These are phyloP conservation scores for Fusarium succisae DNA, from an alignment of 2,329 filamentous ascomycete species.

Conservation along the genomic window DNA sequence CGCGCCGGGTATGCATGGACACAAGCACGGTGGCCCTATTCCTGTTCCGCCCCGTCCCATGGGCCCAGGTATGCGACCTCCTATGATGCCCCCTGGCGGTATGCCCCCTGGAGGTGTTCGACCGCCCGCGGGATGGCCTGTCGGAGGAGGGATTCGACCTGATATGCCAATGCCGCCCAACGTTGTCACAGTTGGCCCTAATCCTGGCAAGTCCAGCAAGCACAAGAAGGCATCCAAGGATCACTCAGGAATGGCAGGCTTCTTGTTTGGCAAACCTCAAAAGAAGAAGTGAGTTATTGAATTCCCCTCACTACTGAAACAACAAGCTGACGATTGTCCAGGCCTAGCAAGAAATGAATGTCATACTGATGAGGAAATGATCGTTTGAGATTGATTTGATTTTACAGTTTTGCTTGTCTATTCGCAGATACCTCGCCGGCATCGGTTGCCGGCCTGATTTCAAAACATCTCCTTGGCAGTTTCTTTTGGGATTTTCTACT, in stretches of 20 bases:
- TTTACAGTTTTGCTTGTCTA: constrained; percentile 32
- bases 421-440: constrained; percentile 42
- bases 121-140: constrained; percentile 37
- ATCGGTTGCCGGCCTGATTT: constrained; percentile 33
- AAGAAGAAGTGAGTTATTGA: constrained; percentile 45
- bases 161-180: constrained; percentile 28
- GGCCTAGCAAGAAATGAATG: constrained; percentile 40
- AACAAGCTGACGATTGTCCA: constrained; percentile 13
- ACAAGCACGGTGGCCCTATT: constrained; percentile 27
- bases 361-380: constrained; percentile 31
- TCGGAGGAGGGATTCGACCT: background rate
- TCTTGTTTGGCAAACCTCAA: constrained; percentile 43
- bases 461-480: constrained; percentile 15
- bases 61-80: constrained; percentile 22
- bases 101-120: constrained; percentile 23
- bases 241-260: constrained; percentile 33
- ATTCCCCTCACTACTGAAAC: background rate
- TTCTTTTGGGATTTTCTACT: constrained; percentile 17
- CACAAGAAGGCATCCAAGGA: constrained; percentile 36
- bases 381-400: constrained; percentile 28
- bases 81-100: constrained; percentile 5
- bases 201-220: constrained; percentile 30
- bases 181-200: constrained; percentile 37
- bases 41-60: constrained; percentile 3
- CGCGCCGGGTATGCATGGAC: constrained; percentile 16